phyloP scores from a whole-genome alignment of 2,329 filamentous ascomycete genomes.

The Pyricularia sp. region DNA sequence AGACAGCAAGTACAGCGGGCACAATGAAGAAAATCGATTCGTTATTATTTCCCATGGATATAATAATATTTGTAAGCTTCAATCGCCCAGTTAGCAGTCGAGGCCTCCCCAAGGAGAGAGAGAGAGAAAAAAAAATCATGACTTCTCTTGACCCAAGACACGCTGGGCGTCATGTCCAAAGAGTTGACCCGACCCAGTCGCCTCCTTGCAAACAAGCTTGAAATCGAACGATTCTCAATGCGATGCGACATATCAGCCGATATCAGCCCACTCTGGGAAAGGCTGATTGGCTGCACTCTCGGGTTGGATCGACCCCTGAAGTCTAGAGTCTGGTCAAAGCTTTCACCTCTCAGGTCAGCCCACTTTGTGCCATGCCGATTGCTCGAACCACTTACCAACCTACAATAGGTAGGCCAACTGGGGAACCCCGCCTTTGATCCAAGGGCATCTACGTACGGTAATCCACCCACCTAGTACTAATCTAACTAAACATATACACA shows the following conservation, averaged over 20 bases:
- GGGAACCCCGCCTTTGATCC: not conserved
- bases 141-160: not conserved
- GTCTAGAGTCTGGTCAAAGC: not conserved
- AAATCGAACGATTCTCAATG: slow-evolving; percentile 1
- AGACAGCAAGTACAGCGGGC: not conserved
- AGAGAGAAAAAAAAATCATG: not conserved
- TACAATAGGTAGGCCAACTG: not conserved
- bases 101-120: not conserved
- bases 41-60: not conserved
- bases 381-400: not conserved
- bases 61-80: not conserved
- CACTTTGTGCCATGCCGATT: not conserved
- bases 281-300: not conserved
- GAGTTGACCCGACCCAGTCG: not conserved
- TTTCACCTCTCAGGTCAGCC: not conserved
- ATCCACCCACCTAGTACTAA: no score
- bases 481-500: not conserved
- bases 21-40: not conserved
- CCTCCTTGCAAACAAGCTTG: not conserved
- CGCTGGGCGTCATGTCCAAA: not conserved
- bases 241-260: not conserved
- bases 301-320: not conserved
- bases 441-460: not conserved
- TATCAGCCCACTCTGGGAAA: not conserved
- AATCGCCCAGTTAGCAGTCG: not conserved